Percentiles rank a stretch among this genome's conserved stretches.
Evolutionary conservation across 306 rosid species (phyloP).

Genomic region (Pyrus betulifolia): DNA sequence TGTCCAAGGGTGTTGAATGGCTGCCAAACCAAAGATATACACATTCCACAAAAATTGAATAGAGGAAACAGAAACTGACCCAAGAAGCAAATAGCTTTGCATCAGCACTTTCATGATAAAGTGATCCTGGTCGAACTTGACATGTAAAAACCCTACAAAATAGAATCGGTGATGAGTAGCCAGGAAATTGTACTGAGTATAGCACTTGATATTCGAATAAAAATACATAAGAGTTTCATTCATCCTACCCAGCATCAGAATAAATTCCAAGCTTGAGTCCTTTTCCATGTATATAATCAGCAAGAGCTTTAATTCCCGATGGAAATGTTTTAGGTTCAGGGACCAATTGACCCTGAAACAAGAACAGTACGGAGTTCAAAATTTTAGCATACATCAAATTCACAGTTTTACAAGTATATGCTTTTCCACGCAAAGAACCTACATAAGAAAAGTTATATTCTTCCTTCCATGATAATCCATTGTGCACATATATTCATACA

Average conservation of each 20-base stretch:
- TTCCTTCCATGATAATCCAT: neutral
- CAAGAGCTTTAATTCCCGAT: conserved; percentile 84
- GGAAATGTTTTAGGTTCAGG: conserved; percentile 70
- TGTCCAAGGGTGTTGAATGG: neutral
- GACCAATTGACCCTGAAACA: conserved; percentile 60
- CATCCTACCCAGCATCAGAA: conserved; percentile 93
- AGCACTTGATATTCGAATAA: conserved; percentile 5
- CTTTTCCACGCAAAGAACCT: neutral
- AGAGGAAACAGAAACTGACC: conserved; percentile 48
- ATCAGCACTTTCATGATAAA: conserved; percentile 69
- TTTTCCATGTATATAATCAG: conserved; percentile 76
- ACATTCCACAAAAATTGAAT: neutral
- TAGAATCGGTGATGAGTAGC: conserved; percentile 20
- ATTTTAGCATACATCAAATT: neutral
- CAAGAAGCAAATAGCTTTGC: conserved; percentile 84
- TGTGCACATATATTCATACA: neutral
- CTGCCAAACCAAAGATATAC: conserved; percentile 5
- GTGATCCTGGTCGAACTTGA: conserved; percentile 94
- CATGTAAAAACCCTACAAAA: conserved; percentile 66
- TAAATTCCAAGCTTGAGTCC: conserved; percentile 94
- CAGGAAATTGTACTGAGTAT: conserved; percentile 8
- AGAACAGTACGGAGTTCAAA: conserved; percentile 14
- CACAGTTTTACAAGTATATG: neutral
- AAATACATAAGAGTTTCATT: neutral
- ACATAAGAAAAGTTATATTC: neutral